Percentiles rank a stretch among this genome's conserved stretches.
These are phyloP conservation scores for Pseudopediastrum boryanum DNA, from an alignment of 139 green algal genomes.

Conservation along the genomic window DNA sequence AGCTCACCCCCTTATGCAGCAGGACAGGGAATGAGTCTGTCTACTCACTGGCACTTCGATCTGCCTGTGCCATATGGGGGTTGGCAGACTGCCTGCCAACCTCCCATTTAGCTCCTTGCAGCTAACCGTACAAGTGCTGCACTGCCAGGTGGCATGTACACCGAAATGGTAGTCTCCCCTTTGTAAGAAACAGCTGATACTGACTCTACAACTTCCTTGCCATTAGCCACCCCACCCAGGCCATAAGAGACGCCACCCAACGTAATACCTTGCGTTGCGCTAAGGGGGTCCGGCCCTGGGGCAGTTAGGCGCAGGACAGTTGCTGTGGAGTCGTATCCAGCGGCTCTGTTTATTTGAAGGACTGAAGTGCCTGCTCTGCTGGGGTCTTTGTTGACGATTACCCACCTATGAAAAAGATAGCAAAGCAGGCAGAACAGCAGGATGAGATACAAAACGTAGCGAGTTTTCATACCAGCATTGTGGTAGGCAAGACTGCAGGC, in stretches of 20 bases:
- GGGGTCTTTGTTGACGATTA: conserved; percentile 34
- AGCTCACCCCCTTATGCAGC: no score
- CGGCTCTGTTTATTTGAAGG: neutral
- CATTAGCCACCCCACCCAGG: neutral
- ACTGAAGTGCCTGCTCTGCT: neutral
- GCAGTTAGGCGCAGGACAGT: conserved; percentile 12
- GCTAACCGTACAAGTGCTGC: conserved; percentile 29
- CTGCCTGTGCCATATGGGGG: no score
- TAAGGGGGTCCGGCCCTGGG: conserved; percentile 4
- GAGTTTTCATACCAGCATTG: no score
- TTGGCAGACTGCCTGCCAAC: no score
- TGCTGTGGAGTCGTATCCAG: conserved; percentile 4
- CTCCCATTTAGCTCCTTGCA: neutral
- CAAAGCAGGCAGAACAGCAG: no score
- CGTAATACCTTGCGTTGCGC: conserved; percentile 11
- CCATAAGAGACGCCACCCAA: conserved; percentile 8
- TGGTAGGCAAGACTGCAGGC: no score
- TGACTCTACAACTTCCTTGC: neutral
- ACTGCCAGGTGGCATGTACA: conserved; percentile 31
- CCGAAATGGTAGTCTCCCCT: neutral
- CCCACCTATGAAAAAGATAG: conserved; percentile 32
- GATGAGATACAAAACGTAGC: no score
- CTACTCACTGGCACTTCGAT: no score
- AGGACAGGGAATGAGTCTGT: no score
- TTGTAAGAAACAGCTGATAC: neutral